phyloP scores from a whole-genome alignment of 2,329 filamentous ascomycete species.

The Myriangium duriaei region DNA sequence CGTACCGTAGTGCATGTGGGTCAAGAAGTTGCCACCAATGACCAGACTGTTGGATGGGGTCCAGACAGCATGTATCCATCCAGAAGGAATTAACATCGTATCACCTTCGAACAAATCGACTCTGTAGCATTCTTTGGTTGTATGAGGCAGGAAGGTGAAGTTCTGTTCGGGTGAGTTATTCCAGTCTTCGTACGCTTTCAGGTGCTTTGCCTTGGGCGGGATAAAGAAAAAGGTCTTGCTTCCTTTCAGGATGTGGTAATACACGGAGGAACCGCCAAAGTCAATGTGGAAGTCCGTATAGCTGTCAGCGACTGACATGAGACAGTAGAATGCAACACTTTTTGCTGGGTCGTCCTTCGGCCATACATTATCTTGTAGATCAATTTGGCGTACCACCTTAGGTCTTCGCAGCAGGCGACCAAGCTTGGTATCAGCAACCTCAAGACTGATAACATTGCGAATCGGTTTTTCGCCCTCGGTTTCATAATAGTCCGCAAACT shows the following conservation, averaged over 20 bases:
- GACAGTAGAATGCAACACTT: constrained; percentile 53
- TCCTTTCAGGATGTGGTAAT: constrained; percentile 56
- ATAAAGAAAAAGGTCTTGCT: constrained; percentile 63
- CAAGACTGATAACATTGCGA: constrained; percentile 56
- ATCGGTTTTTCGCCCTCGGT: constrained; percentile 49
- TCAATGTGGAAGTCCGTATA: constrained; percentile 64
- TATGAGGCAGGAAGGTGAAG: constrained; percentile 50
- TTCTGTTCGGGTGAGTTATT: constrained; percentile 55
- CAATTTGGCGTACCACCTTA: constrained; percentile 52
- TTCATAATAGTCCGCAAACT: constrained; percentile 58
- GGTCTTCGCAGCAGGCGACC: constrained; percentile 51
- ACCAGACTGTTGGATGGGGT: constrained; percentile 57
- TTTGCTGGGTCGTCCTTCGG: constrained; percentile 39
- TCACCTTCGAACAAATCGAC: constrained; percentile 55
- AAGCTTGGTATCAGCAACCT: constrained; percentile 52
- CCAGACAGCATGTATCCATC: constrained; percentile 62
- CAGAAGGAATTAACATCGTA: constrained; percentile 58
- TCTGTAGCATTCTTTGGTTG: constrained; percentile 54
- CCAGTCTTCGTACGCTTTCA: constrained; percentile 61
- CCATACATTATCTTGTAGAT: constrained; percentile 45
- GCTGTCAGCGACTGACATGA: constrained; percentile 60
- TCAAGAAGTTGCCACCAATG: constrained; percentile 59
- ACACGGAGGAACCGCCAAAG: constrained; percentile 58
- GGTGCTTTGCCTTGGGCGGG: constrained; percentile 52
- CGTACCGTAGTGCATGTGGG: constrained; percentile 51